Conservation (phyloP, 345 rosid species). For the Clarkia xantiana region DNA sequence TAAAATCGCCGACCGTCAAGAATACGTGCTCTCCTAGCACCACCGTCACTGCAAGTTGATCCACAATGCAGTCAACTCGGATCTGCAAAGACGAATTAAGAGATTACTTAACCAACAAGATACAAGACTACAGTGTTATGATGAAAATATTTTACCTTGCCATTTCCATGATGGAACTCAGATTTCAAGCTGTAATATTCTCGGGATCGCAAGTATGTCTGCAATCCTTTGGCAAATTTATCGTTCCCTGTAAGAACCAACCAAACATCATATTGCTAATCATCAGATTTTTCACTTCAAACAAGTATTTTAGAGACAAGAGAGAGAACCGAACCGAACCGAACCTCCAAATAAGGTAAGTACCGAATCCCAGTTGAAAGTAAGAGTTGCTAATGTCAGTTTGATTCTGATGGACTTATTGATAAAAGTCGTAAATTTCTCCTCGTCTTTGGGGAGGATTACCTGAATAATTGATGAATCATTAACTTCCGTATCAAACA, state of each 20-base stretch:
- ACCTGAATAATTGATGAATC: conserved; percentile 27
- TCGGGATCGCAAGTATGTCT: conserved; percentile 57
- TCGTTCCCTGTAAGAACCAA: conserved; percentile 41
- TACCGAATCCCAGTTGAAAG: conserved; percentile 44
- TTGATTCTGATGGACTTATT: conserved; percentile 40
- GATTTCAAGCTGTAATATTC: conserved; percentile 51
- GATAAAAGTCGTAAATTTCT: conserved; percentile 41
- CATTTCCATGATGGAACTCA: conserved; percentile 60
- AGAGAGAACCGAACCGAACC: conserved; percentile 10
- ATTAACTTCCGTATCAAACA: background rate
- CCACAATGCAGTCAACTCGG: conserved; percentile 38
- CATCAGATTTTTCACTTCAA: background rate
- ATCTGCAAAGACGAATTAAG: conserved; percentile 25
- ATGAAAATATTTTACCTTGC: conserved; percentile 36
- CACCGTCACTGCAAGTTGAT: conserved; percentile 32
- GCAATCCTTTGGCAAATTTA: conserved; percentile 34
- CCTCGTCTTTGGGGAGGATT: conserved; percentile 49
- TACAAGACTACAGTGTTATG: background rate
- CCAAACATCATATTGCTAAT: background rate
- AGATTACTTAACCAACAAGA: background rate
- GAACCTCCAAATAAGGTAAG: conserved; percentile 47
- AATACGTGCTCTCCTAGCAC: conserved; percentile 44
- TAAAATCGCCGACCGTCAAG: conserved; percentile 43
- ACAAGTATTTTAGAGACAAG: conserved; percentile 6
- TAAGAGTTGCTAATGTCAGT: conserved; percentile 49